Conservation (phyloP, 106 monocot species). For the Gastrodia elata region DNA sequence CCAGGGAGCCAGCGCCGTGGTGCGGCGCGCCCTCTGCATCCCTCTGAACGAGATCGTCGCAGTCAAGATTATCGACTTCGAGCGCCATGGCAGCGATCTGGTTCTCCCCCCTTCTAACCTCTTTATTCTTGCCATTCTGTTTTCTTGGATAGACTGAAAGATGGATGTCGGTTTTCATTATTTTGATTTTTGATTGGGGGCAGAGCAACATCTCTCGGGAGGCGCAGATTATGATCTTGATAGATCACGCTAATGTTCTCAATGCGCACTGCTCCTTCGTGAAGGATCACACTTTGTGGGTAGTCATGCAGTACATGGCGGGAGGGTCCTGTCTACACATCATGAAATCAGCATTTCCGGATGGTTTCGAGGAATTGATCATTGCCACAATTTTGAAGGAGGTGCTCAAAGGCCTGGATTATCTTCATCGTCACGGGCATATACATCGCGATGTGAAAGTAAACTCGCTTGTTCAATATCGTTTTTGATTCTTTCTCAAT, state of each 20-base stretch:
- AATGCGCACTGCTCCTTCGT: slow-evolving; percentile 89
- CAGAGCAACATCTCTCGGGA: slow-evolving; percentile 78
- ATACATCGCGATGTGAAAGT: slow-evolving; percentile 99
- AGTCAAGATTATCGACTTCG: slow-evolving; percentile 78
- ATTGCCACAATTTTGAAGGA: slow-evolving; percentile 77
- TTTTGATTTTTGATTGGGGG: slow-evolving; percentile 6
- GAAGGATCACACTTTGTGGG: slow-evolving; percentile 56
- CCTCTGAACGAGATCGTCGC: slow-evolving; percentile 64
- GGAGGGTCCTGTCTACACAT: slow-evolving; percentile 90
- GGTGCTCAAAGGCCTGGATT: slow-evolving; percentile 68
- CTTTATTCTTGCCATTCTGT: neutral
- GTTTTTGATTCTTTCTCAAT: neutral
- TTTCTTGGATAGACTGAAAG: neutral
- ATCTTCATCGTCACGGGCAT: slow-evolving; percentile 86
- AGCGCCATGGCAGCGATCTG: slow-evolving; percentile 6
- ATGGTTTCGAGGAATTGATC: slow-evolving; percentile 73
- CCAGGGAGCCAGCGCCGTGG: slow-evolving; percentile 69
- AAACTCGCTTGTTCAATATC: neutral
- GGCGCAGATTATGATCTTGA: slow-evolving; percentile 77
- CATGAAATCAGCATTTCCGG: slow-evolving; percentile 64
- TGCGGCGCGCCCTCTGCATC: slow-evolving; percentile 54
- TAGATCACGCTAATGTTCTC: slow-evolving; percentile 84
- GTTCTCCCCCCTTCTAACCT: neutral
- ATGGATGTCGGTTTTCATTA: neutral
- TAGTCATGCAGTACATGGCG: slow-evolving; percentile 93